These are phyloP conservation scores for Vanrija sp. DNA, from an alignment of 1,284 basidiomycete genomes.

Conservation along the genomic window DNA sequence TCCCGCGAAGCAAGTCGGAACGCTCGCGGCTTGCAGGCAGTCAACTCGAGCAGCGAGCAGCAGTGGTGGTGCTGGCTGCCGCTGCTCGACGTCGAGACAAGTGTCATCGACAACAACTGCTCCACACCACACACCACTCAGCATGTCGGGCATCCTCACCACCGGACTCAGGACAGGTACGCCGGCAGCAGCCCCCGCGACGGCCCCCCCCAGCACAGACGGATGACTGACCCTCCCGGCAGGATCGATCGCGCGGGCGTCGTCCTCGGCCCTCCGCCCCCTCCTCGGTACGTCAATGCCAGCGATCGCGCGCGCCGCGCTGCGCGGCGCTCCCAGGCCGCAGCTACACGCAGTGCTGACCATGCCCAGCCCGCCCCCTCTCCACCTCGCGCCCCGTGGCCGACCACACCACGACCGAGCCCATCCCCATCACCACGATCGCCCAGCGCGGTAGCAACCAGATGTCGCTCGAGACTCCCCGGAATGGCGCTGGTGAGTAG, in stretches of 20 bases:
- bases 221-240: background rate
- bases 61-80: background rate
- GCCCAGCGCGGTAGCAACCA: constrained; percentile 79
- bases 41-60: background rate
- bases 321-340: background rate
- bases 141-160: constrained; percentile 30
- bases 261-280: constrained; percentile 35
- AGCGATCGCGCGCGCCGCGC: background rate
- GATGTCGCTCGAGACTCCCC: constrained; percentile 77
- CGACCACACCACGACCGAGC: constrained; percentile 23
- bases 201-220: background rate
- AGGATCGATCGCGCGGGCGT: constrained; percentile 28
- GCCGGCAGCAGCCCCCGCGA: background rate
- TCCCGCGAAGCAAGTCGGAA: background rate
- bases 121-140: constrained; percentile 6
- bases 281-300: constrained; percentile 27
- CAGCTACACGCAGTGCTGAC: background rate
- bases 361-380: constrained; percentile 30
- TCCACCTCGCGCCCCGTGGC: constrained; percentile 30
- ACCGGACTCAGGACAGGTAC: constrained; percentile 36
- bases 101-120: constrained; percentile 1
- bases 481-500: constrained; percentile 77
- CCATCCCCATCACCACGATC: constrained; percentile 47
- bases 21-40: background rate
- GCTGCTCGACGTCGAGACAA: constrained; percentile 1